A percentile compares a stretch with the other conserved stretches of the same genome.
Conservation (phyloP, 441 rosid species). For the Arabidopsis lyrata region DNA sequence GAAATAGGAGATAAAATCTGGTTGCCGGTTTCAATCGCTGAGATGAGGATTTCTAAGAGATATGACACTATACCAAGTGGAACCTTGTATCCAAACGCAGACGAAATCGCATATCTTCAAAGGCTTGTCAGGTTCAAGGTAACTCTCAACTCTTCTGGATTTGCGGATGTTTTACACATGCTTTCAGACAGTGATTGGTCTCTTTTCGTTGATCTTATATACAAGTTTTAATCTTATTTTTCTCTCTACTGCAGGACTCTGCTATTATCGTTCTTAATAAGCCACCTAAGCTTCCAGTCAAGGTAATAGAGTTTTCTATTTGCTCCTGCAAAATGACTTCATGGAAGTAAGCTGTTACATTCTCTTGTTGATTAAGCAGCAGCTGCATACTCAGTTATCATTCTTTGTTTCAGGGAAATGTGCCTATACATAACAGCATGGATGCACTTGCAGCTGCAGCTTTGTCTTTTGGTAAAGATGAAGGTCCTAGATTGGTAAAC, state of each 20-base stretch:
- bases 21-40: conserved; percentile 77
- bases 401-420: conserved; percentile 60
- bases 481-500: conserved; percentile 87
- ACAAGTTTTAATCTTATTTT: conserved; percentile 10
- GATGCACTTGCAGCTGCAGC: conserved; percentile 96
- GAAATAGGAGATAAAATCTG: conserved; percentile 63
- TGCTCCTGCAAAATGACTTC: conserved; percentile 2
- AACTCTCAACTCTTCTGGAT: conserved; percentile 13
- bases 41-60: conserved; percentile 75
- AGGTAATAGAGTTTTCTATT: conserved; percentile 56
- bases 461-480: conserved; percentile 75
- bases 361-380: conserved; percentile 13
- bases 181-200: conserved; percentile 1
- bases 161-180: neutral
- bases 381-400: neutral
- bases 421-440: conserved; percentile 93
- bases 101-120: conserved; percentile 85
- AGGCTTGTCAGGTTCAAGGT: conserved; percentile 93
- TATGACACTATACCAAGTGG: conserved; percentile 88
- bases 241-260: conserved; percentile 60
- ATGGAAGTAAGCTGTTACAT: conserved; percentile 14
- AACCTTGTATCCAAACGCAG: conserved; percentile 88
- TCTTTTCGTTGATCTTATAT: conserved; percentile 2
- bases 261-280: conserved; percentile 83
- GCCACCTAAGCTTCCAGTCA: conserved; percentile 90